Evolutionary conservation across 139 green algal species (phyloP).

Genomic region (Tetradesmus obliquus): DNA sequence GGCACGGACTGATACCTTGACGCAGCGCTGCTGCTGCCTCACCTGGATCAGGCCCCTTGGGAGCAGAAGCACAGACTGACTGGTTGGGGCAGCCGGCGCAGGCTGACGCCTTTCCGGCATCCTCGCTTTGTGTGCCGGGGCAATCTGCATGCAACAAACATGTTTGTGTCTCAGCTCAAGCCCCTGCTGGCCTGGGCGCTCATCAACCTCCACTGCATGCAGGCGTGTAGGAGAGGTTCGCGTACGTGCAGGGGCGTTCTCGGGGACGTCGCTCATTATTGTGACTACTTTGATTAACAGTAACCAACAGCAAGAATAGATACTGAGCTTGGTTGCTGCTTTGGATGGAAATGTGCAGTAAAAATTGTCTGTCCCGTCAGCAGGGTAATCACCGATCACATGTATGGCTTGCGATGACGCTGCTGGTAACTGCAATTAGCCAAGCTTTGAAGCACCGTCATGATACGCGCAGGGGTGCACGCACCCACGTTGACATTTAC

Average conservation of each 20-base stretch:
- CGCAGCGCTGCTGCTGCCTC: not conserved
- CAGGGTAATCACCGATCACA: too few relatives aligned
- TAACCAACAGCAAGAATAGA: too few relatives aligned
- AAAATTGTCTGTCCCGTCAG: too few relatives aligned
- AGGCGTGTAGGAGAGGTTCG: not conserved
- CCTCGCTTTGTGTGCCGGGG: conserved; percentile 79
- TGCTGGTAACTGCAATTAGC: too few relatives aligned
- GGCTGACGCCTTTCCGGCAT: conserved; percentile 83
- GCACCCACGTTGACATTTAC: too few relatives aligned
- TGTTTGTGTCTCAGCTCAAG: not conserved
- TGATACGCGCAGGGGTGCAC: too few relatives aligned
- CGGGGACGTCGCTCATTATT: conserved; percentile 33
- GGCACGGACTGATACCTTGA: not conserved
- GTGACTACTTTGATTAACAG: too few relatives aligned
- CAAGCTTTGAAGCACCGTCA: too few relatives aligned
- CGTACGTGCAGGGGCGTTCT: conserved; percentile 38
- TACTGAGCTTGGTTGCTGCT: too few relatives aligned
- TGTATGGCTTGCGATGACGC: too few relatives aligned
- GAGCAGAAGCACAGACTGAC: conserved; percentile 84
- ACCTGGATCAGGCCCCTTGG: conserved; percentile 91
- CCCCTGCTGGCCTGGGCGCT: not conserved
- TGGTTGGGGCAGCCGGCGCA: conserved; percentile 97
- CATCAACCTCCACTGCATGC: not conserved
- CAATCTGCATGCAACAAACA: conserved; percentile 69
- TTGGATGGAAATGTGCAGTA: too few relatives aligned